Evolutionary conservation across 2,329 filamentous ascomycete genomes (phyloP).

Genomic region (Talaromyces islandicus): DNA sequence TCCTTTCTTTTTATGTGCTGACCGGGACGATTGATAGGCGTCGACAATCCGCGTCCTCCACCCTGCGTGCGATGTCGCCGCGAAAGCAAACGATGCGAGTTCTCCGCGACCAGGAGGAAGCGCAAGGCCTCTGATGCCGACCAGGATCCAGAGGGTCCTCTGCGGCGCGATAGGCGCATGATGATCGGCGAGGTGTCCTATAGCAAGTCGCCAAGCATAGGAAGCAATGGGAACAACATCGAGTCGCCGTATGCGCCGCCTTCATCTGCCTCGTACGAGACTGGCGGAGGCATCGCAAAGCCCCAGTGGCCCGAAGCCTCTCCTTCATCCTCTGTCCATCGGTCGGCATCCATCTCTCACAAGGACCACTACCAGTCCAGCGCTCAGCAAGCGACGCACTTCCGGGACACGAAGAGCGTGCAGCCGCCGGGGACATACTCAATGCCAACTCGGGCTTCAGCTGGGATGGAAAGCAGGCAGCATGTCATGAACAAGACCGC

Average conservation of each 20-base stretch:
- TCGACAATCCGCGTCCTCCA: slow-evolving; percentile 90
- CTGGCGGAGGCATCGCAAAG: slow-evolving; percentile 14
- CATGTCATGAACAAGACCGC: slow-evolving; percentile 56
- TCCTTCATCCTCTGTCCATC: slow-evolving; percentile 12
- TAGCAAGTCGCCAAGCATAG: slow-evolving; percentile 20
- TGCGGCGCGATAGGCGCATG: slow-evolving; percentile 47
- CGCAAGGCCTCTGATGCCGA: slow-evolving; percentile 58
- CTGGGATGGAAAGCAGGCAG: slow-evolving; percentile 33
- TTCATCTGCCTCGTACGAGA: slow-evolving; percentile 21
- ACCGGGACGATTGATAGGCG: slow-evolving; percentile 34
- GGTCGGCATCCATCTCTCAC: slow-evolving; percentile 15
- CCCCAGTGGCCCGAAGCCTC: slow-evolving; percentile 27
- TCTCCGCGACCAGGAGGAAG: slow-evolving; percentile 90
- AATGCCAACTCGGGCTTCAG: slow-evolving; percentile 25
- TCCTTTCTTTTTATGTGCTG: not conserved
- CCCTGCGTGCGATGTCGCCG: slow-evolving; percentile 90
- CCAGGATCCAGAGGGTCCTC: slow-evolving; percentile 35
- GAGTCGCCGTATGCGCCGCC: slow-evolving; percentile 21
- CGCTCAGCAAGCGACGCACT: slow-evolving; percentile 20
- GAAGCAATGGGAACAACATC: slow-evolving; percentile 6
- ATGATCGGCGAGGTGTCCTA: slow-evolving; percentile 41
- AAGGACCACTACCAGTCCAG: slow-evolving; percentile 23
- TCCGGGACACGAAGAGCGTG: slow-evolving; percentile 22
- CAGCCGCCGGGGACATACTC: slow-evolving; percentile 19
- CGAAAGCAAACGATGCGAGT: slow-evolving; percentile 95